Evolutionary conservation across 2,329 filamentous ascomycete species (phyloP).

Genomic region (Beauveria varroae): DNA sequence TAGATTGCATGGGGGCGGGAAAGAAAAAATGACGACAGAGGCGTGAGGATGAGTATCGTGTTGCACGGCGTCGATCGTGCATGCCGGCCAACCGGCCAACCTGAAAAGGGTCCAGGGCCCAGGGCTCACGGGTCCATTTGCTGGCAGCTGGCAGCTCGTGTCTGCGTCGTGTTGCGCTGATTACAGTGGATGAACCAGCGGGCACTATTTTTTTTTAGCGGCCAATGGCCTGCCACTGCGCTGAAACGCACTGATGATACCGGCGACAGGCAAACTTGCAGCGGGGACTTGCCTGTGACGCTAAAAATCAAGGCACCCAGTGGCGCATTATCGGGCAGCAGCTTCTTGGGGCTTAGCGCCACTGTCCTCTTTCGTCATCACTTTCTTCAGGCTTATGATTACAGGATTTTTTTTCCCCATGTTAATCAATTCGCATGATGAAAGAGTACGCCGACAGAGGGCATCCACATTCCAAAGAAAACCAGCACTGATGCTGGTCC

Average conservation of each 20-base stretch:
- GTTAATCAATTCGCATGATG: too few relatives aligned
- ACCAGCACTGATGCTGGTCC: too few relatives aligned
- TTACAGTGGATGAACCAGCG: neutral
- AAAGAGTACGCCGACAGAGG: too few relatives aligned
- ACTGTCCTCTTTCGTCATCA: neutral
- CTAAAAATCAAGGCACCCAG: neutral
- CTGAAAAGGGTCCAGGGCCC: too few relatives aligned
- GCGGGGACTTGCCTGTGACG: neutral
- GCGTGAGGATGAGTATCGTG: neutral
- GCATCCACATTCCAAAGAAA: too few relatives aligned
- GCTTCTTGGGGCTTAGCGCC: neutral
- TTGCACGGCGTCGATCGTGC: too few relatives aligned
- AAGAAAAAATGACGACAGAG: conserved; percentile 4
- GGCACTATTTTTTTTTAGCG: neutral
- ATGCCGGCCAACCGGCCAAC: too few relatives aligned
- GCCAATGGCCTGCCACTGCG: neutral
- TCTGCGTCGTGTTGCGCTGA: neutral
- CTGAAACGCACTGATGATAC: neutral
- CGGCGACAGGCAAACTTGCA: neutral
- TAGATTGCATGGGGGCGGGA: neutral
- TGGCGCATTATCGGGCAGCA: neutral
- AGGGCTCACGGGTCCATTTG: neutral
- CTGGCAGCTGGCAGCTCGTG: too few relatives aligned
- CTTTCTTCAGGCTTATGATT: neutral
- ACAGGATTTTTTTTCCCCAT: too few relatives aligned